Base-by-base conservation (phyloP, 1,284 basidiomycete genomes). In the Naganishia liquefaciens region DNA sequence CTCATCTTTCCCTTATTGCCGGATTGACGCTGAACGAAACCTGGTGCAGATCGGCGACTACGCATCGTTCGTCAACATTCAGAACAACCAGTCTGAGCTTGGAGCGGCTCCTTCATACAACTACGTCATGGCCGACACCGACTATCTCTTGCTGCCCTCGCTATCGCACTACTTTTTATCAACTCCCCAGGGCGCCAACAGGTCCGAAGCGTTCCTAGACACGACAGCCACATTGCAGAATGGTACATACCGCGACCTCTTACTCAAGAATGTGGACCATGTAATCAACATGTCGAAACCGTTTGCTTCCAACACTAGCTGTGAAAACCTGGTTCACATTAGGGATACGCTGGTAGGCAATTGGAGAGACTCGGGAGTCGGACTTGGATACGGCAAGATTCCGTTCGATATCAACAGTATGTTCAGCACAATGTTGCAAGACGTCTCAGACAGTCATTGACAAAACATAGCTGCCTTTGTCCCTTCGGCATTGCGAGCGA, bases 281-380 rank as follows among this genome's bases (percentile, higher is more conserved):
- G 71, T 77, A 7, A 63, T 78, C 55, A 71, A 72, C 52, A 70
- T 72, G 37, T 69, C 81, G 0, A 67, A 54, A 3, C 75, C 81
- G 2, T 82, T 82, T 68, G 75, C 79, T 0, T 69, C 60, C 28
- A 67, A 69, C 47, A 67, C 64, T 10, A 75, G 76, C 61, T 58
- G 63, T 33, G 65, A 76, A 30, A 77, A 80, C 50, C 73, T 79
- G 37, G 75, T 81, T 28, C 69, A 74, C 27, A 75, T 77, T 6
- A 75, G 79, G 1, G 68, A 77, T 43, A 71, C 73, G 6, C 54
- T 66, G 3, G 77, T 80, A 0, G 83, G 83, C 0, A 81, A 84
- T 68, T 84, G 83, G 83, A 73, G 83, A 49, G 83, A 84, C 70
- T 82, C 81, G 28, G 80, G 80, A 64, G 70, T 79, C 51, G 83